Conservation (phyloP, 2,329 filamentous ascomycete genomes). For the Penicillium aurantiogriseum region DNA sequence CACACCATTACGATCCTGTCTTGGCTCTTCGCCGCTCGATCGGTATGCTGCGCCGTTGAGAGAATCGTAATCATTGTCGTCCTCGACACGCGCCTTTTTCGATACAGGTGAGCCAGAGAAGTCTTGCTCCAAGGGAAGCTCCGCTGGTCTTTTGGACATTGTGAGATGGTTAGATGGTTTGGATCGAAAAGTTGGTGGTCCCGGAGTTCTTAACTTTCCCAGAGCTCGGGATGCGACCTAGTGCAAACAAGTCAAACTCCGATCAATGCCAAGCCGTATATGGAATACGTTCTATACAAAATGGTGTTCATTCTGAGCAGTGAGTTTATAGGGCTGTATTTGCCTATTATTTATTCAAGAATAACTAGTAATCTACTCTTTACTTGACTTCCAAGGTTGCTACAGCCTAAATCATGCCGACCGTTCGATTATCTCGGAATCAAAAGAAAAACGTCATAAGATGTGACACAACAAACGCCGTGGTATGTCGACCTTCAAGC, state of each 20-base stretch:
- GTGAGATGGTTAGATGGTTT: constrained; percentile 20
- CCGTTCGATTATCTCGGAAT: constrained; percentile 30
- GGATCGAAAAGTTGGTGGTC: neutral
- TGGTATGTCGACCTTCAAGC: constrained; percentile 41
- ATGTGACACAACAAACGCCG: constrained; percentile 31
- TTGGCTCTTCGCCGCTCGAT: constrained; percentile 33
- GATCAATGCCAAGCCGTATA: neutral
- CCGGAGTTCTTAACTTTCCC: constrained; percentile 18
- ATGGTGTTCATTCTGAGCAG: neutral
- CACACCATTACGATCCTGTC: constrained; percentile 38
- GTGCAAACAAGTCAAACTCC: constrained; percentile 28
- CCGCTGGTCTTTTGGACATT: constrained; percentile 51
- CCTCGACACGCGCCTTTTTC: constrained; percentile 46
- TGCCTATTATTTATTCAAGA: neutral
- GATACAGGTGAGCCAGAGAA: constrained; percentile 42
- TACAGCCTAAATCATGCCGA: constrained; percentile 15
- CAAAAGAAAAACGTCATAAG: constrained; percentile 30
- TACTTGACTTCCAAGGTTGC: constrained; percentile 1
- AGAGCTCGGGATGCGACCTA: constrained; percentile 15
- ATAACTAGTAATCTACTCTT: neutral
- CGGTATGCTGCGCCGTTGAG: constrained; percentile 26
- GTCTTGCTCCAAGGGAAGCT: constrained; percentile 42
- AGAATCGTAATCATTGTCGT: constrained; percentile 28
- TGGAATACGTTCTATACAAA: neutral
- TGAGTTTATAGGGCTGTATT: neutral